A percentile compares a stretch with the other conserved stretches of the same genome.
Conservation (phyloP, 2,329 filamentous ascomycete genomes). For the Fusarium avenaceum region DNA sequence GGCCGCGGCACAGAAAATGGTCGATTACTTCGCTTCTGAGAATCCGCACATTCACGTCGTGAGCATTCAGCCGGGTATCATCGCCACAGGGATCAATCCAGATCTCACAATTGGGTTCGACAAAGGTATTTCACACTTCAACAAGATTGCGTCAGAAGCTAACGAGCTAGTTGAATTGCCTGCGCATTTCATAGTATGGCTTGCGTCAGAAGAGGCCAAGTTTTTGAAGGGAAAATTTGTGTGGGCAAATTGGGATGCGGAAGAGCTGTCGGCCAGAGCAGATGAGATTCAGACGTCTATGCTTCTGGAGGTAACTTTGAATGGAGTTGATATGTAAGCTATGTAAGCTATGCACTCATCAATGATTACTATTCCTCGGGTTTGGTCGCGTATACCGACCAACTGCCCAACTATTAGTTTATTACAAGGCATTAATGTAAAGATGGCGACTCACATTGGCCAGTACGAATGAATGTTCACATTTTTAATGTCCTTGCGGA, state of each 20-base stretch:
- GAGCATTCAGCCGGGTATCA: slow-evolving; percentile 58
- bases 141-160: background rate
- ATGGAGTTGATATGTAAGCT: slow-evolving; percentile 1
- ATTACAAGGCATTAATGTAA: too few relatives aligned
- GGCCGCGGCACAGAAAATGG: slow-evolving; percentile 52
- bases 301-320: background rate
- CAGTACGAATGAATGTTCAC: too few relatives aligned
- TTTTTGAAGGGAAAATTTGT: slow-evolving; percentile 8
- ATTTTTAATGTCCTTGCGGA: too few relatives aligned
- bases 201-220: slow-evolving; percentile 1
- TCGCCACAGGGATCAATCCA: slow-evolving; percentile 54
- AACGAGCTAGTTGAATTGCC: slow-evolving; percentile 11
- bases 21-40: slow-evolving; percentile 53
- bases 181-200: slow-evolving; percentile 28
- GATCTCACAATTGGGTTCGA: background rate
- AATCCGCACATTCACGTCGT: slow-evolving; percentile 56
- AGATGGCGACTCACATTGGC: too few relatives aligned
- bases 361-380: too few relatives aligned
- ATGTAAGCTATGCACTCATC: background rate
- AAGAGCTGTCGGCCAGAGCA: background rate
- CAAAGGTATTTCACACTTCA: background rate
- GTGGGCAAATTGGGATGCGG: slow-evolving; percentile 2
- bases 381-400: too few relatives aligned
- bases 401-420: too few relatives aligned
- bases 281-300: background rate